These are phyloP conservation scores for Monilinia polystroma DNA, from an alignment of 2,329 filamentous ascomycete genomes.

Conservation along the genomic window DNA sequence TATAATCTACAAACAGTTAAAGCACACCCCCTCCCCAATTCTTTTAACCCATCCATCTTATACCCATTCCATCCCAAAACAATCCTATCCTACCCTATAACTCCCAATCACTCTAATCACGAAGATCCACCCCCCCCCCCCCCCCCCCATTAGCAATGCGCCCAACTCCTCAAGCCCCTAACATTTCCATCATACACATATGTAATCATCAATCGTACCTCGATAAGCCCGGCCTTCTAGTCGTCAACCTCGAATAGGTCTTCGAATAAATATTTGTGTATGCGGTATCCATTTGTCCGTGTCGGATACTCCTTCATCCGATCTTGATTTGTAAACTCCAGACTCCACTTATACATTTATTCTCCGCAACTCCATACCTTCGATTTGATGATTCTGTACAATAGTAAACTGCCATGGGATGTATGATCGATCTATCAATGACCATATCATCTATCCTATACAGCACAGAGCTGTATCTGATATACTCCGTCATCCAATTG, in stretches of 20 bases:
- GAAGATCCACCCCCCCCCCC: not conserved
- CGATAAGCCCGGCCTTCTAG: not conserved
- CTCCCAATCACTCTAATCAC: not conserved
- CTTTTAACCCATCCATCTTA: not conserved
- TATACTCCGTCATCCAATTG: constrained; percentile 7
- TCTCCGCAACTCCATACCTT: not conserved
- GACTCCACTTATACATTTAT: not conserved
- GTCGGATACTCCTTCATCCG: not conserved
- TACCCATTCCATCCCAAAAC: not conserved
- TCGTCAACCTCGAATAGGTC: not conserved
- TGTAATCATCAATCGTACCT: constrained; percentile 12
- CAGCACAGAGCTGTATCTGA: not conserved
- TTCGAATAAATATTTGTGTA: not conserved
- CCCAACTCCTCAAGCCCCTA: not conserved
- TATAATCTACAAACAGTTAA: constrained; percentile 1
- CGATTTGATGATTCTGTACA: not conserved
- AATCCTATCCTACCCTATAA: constrained; percentile 11
- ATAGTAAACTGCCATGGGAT: not conserved
- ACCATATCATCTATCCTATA: not conserved
- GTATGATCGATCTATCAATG: not conserved
- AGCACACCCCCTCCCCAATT: not conserved
- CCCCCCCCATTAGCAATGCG: not conserved
- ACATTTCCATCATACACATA: constrained; percentile 16
- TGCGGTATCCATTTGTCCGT: not conserved
- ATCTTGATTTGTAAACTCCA: not conserved